phyloP scores from a whole-genome alignment of 2,329 filamentous ascomycete genomes.

The Xylariaceae sp. region DNA sequence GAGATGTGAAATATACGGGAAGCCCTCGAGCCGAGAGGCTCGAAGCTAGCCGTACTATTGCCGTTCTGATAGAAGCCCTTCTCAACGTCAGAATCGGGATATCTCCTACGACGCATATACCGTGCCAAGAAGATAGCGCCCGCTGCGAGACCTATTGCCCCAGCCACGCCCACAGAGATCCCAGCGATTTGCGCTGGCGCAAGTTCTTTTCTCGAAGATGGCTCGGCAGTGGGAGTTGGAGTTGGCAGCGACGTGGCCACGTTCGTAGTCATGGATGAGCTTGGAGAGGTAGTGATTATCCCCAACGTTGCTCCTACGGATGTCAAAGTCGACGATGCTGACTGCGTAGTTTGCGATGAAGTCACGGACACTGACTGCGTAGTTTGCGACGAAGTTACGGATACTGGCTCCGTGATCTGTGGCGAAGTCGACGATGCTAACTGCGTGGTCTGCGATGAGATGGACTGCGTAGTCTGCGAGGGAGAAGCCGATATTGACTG shows the following conservation, averaged over 20 bases:
- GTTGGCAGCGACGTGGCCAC: background rate
- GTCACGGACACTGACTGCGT: background rate
- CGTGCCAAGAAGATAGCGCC: constrained; percentile 45
- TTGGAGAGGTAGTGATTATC: constrained; percentile 12
- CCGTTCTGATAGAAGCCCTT: constrained; percentile 38
- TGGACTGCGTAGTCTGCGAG: no score
- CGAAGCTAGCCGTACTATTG: constrained; percentile 37
- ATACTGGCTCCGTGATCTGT: background rate
- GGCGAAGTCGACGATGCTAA: background rate
- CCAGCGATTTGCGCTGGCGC: constrained; percentile 50
- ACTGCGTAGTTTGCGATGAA: background rate
- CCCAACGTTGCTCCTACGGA: constrained; percentile 4
- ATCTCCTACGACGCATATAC: constrained; percentile 39
- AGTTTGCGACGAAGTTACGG: background rate
- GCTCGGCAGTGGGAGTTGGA: constrained; percentile 9
- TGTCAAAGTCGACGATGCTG: background rate
- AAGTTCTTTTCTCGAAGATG: constrained; percentile 23
- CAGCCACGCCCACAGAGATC: constrained; percentile 53
- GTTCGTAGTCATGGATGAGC: background rate
- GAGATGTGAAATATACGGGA: constrained; percentile 41
- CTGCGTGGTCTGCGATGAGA: background rate
- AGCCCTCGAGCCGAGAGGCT: constrained; percentile 22
- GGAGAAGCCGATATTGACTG: background rate
- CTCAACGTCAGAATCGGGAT: constrained; percentile 30
- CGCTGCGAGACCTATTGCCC: constrained; percentile 46